These are phyloP conservation scores for Canavalia gladiata DNA, from an alignment of 306 rosid genomes.

Conservation along the genomic window DNA sequence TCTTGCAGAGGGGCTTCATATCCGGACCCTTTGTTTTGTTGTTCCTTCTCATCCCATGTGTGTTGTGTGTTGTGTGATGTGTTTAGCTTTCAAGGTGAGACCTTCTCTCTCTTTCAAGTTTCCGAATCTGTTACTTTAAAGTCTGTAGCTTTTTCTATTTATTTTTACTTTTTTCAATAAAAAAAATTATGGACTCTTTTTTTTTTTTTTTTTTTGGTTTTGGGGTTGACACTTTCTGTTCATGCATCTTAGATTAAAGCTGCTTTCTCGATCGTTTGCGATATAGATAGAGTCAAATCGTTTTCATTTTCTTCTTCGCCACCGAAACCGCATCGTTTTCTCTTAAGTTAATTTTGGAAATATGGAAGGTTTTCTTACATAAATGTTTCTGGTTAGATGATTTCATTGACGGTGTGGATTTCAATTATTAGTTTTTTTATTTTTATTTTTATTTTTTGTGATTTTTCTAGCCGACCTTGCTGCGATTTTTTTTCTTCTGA, in stretches of 20 bases:
- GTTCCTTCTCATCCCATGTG: constrained; percentile 39
- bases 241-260: constrained; percentile 87
- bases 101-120: constrained; percentile 51
- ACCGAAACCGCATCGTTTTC: constrained; percentile 46
- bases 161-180: background rate
- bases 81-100: constrained; percentile 70
- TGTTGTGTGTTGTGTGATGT: constrained; percentile 49
- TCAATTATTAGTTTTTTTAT: constrained; percentile 9
- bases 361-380: constrained; percentile 52
- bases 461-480: constrained; percentile 47
- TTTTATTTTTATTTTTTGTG: constrained; percentile 17
- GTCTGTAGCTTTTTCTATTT: constrained; percentile 48
- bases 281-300: constrained; percentile 50
- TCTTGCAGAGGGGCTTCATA: constrained; percentile 45
- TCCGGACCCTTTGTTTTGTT: constrained; percentile 36
- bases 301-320: constrained; percentile 44
- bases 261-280: constrained; percentile 60
- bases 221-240: constrained; percentile 48
- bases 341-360: constrained; percentile 42
- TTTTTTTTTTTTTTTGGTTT: constrained; percentile 20
- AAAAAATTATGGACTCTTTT: constrained; percentile 37
- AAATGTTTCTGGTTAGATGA: constrained; percentile 50
- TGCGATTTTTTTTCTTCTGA: background rate
- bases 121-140: constrained; percentile 66
- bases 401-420: constrained; percentile 56